Evolutionary conservation across 1,284 basidiomycete species (phyloP), one percentile per base, ranked within the genome.

Genomic region (Cutaneotrichosporon daszewskae): DNA sequence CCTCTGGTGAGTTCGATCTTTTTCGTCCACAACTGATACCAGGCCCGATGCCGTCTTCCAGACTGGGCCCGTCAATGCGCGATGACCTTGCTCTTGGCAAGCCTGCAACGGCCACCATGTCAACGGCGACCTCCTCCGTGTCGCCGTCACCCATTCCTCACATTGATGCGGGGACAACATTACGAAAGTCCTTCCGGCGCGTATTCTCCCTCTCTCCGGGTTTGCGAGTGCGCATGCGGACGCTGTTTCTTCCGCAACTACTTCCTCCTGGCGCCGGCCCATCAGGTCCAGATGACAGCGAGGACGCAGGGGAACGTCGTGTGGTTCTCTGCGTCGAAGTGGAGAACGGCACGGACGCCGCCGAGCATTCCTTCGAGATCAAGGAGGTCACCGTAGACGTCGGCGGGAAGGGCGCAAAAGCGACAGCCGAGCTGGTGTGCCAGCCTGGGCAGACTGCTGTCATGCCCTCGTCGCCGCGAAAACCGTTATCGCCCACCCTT

Each of bases 281-380:
- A 18, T 32, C 67, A 1, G 72, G 73, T 16, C 65, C 74, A 9
- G 75, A 76, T 19, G 74, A 76, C 39, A 68, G 68, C 66, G 83
- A 84, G 0, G 84, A 82, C 7, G 82, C 79, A 47, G 83, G 83
- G 40, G 87, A 90, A 64, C 77, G 83, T 29, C 87, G 86, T 0
- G 81, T 91, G 19, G 81, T 90, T 11, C 78, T 92, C 11, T 87
- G 85, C 53, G 80, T 92, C 8, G 85, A 95, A 62, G 74, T 94
- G 40, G 85, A 88, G 66, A 69, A 69, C 40, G 55, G 47, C n/a
- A 45, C 49, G 43, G 57, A 26, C 75, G 79, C 6, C 78, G 62
- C 32, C 54, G 62, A 16, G 34, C 72, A 78, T 34, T 80, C 81
- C 1, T 90, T 88, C 58, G 75, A 80, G 42, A 77, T 91, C 3